These are phyloP conservation scores for Ceratocystis papillata DNA, from an alignment of 2,329 filamentous ascomycete species.

Conservation along the genomic window DNA sequence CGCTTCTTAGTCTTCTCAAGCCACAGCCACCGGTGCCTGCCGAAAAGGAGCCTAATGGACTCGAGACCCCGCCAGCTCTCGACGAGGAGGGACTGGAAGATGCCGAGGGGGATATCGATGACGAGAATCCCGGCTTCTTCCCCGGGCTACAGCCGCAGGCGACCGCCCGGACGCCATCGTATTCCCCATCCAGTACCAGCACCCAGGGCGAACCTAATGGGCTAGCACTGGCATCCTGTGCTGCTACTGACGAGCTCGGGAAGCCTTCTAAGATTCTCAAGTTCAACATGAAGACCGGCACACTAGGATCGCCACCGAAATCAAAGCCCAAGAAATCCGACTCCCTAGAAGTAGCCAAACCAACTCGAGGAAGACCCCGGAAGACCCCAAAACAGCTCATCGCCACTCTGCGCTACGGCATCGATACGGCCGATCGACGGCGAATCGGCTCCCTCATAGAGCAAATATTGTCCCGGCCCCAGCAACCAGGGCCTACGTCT, in stretches of 20 bases:
- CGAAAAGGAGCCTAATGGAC: neutral
- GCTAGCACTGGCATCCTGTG: slow-evolving; percentile 12
- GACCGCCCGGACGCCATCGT: slow-evolving; percentile 12
- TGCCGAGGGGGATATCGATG: slow-evolving; percentile 22
- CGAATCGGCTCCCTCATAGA: slow-evolving; percentile 48
- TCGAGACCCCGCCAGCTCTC: slow-evolving; percentile 12
- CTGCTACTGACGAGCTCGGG: slow-evolving; percentile 16
- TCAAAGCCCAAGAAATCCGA: slow-evolving; percentile 34
- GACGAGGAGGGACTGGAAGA: slow-evolving; percentile 20
- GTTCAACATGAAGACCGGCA: slow-evolving; percentile 51
- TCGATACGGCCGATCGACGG: slow-evolving; percentile 36
- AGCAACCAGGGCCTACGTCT: neutral
- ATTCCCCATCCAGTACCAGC: slow-evolving; percentile 11
- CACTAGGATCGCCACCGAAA: slow-evolving; percentile 50
- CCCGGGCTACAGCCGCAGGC: neutral
- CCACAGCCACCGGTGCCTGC: neutral
- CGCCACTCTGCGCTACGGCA: slow-evolving; percentile 50
- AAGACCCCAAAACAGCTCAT: slow-evolving; percentile 33
- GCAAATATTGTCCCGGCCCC: slow-evolving; percentile 15
- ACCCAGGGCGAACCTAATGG: slow-evolving; percentile 16
- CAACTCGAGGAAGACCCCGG: slow-evolving; percentile 14
- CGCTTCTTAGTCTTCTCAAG: slow-evolving; percentile 21
- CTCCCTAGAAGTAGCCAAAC: neutral
- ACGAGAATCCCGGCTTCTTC: slow-evolving; percentile 16
- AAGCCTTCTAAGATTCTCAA: slow-evolving; percentile 41